Evolutionary conservation across 2,329 filamentous ascomycete species (phyloP), one percentile per base, ranked within the genome.

Genomic region (Neoascochyta sp.): DNA sequence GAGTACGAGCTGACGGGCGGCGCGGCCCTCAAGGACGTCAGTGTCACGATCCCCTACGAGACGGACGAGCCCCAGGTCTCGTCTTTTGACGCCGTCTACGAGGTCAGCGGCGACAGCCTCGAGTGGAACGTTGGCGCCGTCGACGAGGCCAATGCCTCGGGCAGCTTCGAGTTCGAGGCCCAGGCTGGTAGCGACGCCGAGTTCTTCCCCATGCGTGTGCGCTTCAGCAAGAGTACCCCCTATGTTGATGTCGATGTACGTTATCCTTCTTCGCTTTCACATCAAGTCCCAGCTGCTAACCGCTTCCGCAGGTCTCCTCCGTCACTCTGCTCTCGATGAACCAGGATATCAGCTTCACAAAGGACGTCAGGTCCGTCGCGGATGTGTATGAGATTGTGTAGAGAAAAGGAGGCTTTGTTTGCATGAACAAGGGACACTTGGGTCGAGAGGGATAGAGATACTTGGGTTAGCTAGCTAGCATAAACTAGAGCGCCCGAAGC

Each of bases 191-290:
- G 89, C 47, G 92, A 96, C 60, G 82, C 86, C 34, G 89, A 95
- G 52, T 96, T 96, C 70, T 98, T 98, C 80, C 92, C 92, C 1
- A 96, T 98, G 89, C 83, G 78, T 31, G 81, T 96, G 39, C 77
- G 81, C 32, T 98, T 98, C 67, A 81, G 78, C 43, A 95, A 94
- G 75, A 76, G 79, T 22, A 78, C 75, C 36, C 90, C 92, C 16
- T 95, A 86, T 63, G 76, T 96, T 28, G 87, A 95, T 53, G 86
- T 98, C 43, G 88, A 95, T 68, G 90, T 96, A 73, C 81, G 83
- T 76, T 41, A 9, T 11, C 5, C 18, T 16, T 12, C n/a, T n/a
- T 5, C 4, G 9, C 8, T 20, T 17, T 16, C n/a, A 5, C 3
- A 11, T 22, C 3, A 2, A 6, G 10, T 14, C 4, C 5, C 15